phyloP scores from a whole-genome alignment of 148 eudicot species.

The Fagopyrum esculentum region DNA sequence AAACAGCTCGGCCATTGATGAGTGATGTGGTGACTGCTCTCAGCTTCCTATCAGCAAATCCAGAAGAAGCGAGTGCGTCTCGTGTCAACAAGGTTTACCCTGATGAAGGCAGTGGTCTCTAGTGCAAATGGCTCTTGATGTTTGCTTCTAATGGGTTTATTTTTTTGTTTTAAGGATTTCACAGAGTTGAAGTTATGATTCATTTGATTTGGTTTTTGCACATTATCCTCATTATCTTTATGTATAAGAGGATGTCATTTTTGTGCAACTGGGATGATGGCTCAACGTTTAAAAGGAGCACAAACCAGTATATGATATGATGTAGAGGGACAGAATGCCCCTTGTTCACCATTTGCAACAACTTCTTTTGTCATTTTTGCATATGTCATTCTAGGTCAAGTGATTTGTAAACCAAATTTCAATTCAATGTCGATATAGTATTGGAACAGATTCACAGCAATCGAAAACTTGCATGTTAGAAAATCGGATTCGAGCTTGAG shows the following conservation, averaged over 20 bases:
- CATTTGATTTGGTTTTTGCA: background rate
- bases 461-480: too few relatives aligned
- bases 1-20: constrained; percentile 54
- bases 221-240: background rate
- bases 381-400: background rate
- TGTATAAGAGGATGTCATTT: background rate
- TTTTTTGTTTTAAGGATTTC: background rate
- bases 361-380: background rate
- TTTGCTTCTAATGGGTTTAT: constrained; percentile 4
- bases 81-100: constrained; percentile 16
- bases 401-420: too few relatives aligned
- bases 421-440: too few relatives aligned
- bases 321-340: background rate
- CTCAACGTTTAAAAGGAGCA: constrained; percentile 1
- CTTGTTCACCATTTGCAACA: background rate
- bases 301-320: background rate
- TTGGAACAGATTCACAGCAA: too few relatives aligned
- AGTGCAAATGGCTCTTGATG: background rate
- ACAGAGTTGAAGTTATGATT: background rate
- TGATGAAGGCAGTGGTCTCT: background rate
- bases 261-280: constrained; percentile 6
- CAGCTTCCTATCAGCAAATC: constrained; percentile 33
- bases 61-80: constrained; percentile 15
- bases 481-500: too few relatives aligned
- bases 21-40: constrained; percentile 74